Conservation (phyloP, 169 alveolate species). For the Amoebophrya sp. region DNA sequence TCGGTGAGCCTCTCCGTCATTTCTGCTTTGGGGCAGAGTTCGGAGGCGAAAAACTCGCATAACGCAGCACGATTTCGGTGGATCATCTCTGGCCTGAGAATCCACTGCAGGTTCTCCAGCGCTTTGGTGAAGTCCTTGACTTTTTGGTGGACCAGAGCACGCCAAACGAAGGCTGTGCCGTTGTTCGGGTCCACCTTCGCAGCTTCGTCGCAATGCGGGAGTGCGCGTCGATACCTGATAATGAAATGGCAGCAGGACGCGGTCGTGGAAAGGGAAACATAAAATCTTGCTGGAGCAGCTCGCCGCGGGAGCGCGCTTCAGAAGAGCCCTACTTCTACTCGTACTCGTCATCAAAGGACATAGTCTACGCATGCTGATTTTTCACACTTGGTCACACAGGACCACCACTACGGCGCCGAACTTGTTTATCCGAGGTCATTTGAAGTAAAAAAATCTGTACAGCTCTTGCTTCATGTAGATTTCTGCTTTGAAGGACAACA, state of each 20-base stretch:
- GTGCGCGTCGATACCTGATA: slow-evolving; percentile 3
- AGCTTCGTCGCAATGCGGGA: background rate
- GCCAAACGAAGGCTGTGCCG: background rate
- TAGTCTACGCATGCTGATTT: too few species aligned
- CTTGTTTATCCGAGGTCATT: too few species aligned
- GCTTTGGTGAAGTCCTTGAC: background rate
- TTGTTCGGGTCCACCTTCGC: background rate
- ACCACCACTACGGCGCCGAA: too few species aligned
- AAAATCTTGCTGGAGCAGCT: too few species aligned
- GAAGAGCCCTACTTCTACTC: too few species aligned
- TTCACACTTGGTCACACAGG: too few species aligned
- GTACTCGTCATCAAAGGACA: too few species aligned
- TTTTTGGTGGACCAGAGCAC: background rate
- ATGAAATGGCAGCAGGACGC: too few species aligned
- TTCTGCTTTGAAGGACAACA: background rate
- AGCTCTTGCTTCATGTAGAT: background rate
- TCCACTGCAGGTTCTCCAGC: background rate
- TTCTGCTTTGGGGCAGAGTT: background rate
- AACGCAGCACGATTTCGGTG: background rate
- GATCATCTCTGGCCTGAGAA: background rate
- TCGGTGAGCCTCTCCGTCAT: background rate
- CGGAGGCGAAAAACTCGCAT: background rate
- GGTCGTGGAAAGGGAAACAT: too few species aligned
- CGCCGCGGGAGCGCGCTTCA: too few species aligned
- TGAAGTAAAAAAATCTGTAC: too few species aligned